Conservation (phyloP, 2,329 filamentous ascomycete genomes). For the Hypocreales sp. region DNA sequence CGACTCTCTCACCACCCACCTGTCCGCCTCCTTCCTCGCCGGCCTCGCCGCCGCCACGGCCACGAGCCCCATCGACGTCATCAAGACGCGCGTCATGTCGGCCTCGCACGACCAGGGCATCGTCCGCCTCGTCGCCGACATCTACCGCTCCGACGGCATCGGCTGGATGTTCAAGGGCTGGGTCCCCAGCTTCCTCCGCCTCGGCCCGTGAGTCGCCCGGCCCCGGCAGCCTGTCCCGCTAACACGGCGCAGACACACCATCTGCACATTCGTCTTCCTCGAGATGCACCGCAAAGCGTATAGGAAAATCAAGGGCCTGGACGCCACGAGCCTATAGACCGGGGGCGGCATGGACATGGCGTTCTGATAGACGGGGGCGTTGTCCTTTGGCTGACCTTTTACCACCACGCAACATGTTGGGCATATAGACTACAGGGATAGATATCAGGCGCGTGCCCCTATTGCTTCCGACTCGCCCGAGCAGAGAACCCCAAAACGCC, state of each 20-base stretch:
- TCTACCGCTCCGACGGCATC: slow-evolving; percentile 56
- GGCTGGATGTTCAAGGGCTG: slow-evolving; percentile 83
- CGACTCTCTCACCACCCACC: slow-evolving; percentile 63
- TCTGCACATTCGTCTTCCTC: slow-evolving; percentile 74
- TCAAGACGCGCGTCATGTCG: slow-evolving; percentile 82
- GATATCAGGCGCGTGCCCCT: no score
- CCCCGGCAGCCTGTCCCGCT: slow-evolving; percentile 1
- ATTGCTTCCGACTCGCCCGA: no score
- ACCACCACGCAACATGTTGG: no score
- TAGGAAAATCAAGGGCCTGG: slow-evolving; percentile 31
- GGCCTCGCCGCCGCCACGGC: slow-evolving; percentile 75
- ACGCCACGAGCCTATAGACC: slow-evolving; percentile 7
- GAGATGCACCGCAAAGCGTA: slow-evolving; percentile 77
- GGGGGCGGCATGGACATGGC: no score
- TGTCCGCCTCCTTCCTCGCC: slow-evolving; percentile 61
- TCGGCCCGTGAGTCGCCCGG: slow-evolving; percentile 39
- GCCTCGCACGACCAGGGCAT: slow-evolving; percentile 36
- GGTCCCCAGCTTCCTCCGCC: slow-evolving; percentile 58
- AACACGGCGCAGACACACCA: slow-evolving; percentile 48
- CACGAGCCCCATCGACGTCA: slow-evolving; percentile 73
- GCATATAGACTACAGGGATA: no score
- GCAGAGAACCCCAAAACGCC: no score
- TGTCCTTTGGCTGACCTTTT: no score
- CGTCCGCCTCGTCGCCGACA: slow-evolving; percentile 43
- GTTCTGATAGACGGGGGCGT: no score